Evolutionary conservation across 257 asterid genomes (phyloP).

Genomic region (Rhazya stricta): DNA sequence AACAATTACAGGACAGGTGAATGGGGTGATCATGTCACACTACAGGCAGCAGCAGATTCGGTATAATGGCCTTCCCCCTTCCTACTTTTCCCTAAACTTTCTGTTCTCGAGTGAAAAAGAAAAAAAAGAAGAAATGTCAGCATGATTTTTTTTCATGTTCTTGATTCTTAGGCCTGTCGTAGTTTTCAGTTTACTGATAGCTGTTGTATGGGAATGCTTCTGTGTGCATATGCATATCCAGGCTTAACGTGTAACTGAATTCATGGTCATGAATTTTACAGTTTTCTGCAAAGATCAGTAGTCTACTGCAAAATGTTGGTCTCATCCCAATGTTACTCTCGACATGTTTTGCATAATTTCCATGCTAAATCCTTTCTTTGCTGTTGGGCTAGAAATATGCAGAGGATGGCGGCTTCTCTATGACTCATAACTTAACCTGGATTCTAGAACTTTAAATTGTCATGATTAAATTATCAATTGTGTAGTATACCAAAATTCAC

Average conservation of each 20-base stretch:
- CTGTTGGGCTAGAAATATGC: background rate
- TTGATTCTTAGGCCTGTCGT: background rate
- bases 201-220: background rate
- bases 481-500: background rate
- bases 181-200: too few relatives aligned
- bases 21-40: constrained; percentile 95
- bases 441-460: background rate
- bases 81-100: background rate
- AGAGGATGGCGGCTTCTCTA: background rate
- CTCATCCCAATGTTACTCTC: background rate
- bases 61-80: constrained; percentile 32
- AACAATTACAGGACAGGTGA: constrained; percentile 62
- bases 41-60: constrained; percentile 94
- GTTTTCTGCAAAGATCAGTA: background rate
- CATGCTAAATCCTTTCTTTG: background rate
- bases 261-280: background rate
- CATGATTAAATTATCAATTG: background rate
- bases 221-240: background rate
- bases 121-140: background rate
- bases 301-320: background rate
- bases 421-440: background rate
- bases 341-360: background rate
- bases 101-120: background rate
- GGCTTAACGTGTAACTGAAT: background rate
- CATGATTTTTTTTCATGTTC: background rate